phyloP scores from a whole-genome alignment of 352 stramenopile species.

The Phytopythium aichiense region DNA sequence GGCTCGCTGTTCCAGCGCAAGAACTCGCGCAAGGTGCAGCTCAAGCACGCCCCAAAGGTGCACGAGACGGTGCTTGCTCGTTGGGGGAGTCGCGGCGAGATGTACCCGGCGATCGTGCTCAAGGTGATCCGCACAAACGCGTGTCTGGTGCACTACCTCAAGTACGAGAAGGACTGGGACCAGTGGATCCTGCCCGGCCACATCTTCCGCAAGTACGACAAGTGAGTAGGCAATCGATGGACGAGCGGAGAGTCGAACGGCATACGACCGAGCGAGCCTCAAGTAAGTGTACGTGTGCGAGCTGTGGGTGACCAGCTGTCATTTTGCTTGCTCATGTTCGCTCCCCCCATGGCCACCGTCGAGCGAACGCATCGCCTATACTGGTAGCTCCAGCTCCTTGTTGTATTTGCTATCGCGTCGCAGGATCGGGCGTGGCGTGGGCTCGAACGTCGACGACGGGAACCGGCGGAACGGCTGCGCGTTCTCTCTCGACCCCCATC shows the following conservation, averaged over 20 bases:
- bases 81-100: slow-evolving; percentile 61
- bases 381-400: slow-evolving; percentile 20
- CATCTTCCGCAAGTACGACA: slow-evolving; percentile 75
- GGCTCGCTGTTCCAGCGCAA: slow-evolving; percentile 55
- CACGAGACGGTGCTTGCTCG: slow-evolving; percentile 72
- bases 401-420: slow-evolving; percentile 53
- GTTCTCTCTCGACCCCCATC: not conserved
- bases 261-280: not conserved
- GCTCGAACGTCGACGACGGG: slow-evolving; percentile 14
- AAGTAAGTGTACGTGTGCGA: not conserved
- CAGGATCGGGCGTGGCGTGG: slow-evolving; percentile 36
- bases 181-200: slow-evolving; percentile 75
- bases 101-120: slow-evolving; percentile 78
- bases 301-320: not conserved
- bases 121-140: slow-evolving; percentile 76
- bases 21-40: slow-evolving; percentile 43
- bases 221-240: slow-evolving; percentile 6
- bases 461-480: slow-evolving; percentile 9
- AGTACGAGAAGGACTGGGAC: slow-evolving; percentile 84
- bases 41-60: slow-evolving; percentile 61
- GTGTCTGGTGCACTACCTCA: slow-evolving; percentile 78
- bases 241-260: not conserved
- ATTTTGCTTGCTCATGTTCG: slow-evolving; percentile 1
- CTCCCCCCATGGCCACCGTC: not conserved
- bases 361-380: not conserved